Base-by-base conservation (phyloP, 352 stramenopile species). In the Globisporangium polare region DNA sequence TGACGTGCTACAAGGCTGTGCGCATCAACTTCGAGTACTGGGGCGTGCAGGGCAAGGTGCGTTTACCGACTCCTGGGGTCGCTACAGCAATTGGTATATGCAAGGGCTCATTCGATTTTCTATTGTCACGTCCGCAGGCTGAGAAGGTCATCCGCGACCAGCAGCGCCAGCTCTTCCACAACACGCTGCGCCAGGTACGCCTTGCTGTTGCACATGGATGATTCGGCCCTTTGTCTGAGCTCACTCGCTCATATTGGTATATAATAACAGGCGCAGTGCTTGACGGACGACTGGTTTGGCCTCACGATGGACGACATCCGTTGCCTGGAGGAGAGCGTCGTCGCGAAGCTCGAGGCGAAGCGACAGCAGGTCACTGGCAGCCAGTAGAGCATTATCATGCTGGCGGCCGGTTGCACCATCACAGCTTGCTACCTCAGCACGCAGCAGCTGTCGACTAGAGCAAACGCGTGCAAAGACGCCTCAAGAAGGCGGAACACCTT, bases 11-110 rank as follows among this genome's bases (percentile, higher is more conserved):
- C 77, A 94, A 94, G 72, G 78, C 82, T 49, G 86, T 92, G 60
- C 83, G 83, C 63, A 80, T 94, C 67, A 92, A 93, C 72, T 94
- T 94, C 63, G 83, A 94, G 66, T 94, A 94, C 72, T 94, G 83
- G 86, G 80, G 81, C 58, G 83, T 94, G 31, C 81, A 92, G 71
- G 70, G 78, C 70, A 90, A 91, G 62, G 78, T 87, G 61, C n/a
- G 60, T 41, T 13, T 12, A 39, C 1, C 1, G 33, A 39, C 6
- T 13, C 1, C 6, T 46, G 46, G 24, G n/a, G 22, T 13, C 5
- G 9, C 33, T 33, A n/a, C n/a, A n/a, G n/a, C n/a, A n/a, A n/a
- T n/a, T n/a, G n/a, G n/a, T n/a, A n/a, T n/a, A 22, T 18, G 1
- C 31, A 4, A 41, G 39, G 17, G 27, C 42, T 31, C 18, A 47